A percentile compares a stretch with the other conserved stretches of the same genome.
Conservation (phyloP, 129 eudicot species). For the Dittrichia graveolens region DNA sequence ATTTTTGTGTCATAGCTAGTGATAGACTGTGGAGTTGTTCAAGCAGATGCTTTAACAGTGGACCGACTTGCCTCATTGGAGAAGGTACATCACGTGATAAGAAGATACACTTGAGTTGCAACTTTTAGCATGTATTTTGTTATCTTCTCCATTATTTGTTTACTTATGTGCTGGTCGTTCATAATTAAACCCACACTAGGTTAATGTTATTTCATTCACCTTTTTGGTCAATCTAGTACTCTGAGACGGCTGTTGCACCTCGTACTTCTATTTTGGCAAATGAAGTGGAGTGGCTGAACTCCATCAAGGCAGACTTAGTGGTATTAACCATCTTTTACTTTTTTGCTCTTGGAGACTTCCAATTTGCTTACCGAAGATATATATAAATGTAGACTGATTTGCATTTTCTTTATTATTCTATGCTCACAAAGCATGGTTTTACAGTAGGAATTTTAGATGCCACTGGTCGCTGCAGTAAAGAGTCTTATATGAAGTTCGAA, state of each 20-base stretch:
- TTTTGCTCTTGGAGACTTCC: not conserved
- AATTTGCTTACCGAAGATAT: not conserved
- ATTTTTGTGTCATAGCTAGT: conserved; percentile 52
- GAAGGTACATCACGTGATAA: conserved; percentile 49
- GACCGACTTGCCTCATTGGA: conserved; percentile 97
- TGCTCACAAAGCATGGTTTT: not conserved
- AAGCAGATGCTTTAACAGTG: conserved; percentile 98
- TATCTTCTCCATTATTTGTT: not conserved
- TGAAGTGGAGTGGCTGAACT: conserved; percentile 93
- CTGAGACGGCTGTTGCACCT: conserved; percentile 94
- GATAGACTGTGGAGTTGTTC: conserved; percentile 97
- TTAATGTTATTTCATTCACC: not conserved
- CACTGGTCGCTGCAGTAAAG: too few species aligned
- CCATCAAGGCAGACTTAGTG: conserved; percentile 98
- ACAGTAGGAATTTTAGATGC: not conserved
- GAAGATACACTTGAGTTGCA: not conserved
- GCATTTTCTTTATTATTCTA: too few species aligned
- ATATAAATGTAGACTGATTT: too few species aligned
- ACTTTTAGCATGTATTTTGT: not conserved
- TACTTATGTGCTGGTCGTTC: too few species aligned
- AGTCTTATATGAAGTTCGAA: too few species aligned
- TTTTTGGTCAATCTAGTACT: conserved; percentile 53
- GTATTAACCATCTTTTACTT: conserved; percentile 38
- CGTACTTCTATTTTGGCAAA: conserved; percentile 81
- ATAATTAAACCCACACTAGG: not conserved